These are phyloP conservation scores for Medicago arabica DNA, from an alignment of 306 rosid species.

Conservation along the genomic window DNA sequence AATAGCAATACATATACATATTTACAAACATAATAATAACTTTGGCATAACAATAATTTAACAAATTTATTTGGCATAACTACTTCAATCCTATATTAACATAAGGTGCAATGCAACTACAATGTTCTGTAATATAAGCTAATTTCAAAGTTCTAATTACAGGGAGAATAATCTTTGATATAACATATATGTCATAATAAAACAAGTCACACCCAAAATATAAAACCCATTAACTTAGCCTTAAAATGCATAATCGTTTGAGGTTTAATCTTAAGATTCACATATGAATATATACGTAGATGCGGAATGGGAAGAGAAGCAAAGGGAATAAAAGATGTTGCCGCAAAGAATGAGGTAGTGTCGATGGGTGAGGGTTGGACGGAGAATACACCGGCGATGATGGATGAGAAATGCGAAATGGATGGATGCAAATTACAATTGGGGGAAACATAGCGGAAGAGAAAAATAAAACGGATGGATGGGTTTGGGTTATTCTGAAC, in stretches of 20 bases:
- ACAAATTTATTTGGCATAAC: too few species aligned
- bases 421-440: not conserved
- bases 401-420: not conserved
- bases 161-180: too few species aligned
- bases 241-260: not conserved
- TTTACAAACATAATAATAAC: too few species aligned
- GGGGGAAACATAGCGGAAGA: not conserved
- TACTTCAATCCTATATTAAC: too few species aligned
- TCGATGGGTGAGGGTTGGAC: not conserved
- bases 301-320: not conserved
- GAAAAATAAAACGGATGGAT: not conserved
- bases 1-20: too few species aligned
- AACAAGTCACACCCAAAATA: too few species aligned
- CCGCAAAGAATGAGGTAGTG: conserved; percentile 1
- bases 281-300: not conserved
- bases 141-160: too few species aligned
- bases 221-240: not conserved
- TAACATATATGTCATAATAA: too few species aligned
- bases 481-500: not conserved
- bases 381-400: conserved; percentile 23
- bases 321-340: not conserved
- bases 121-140: too few species aligned
- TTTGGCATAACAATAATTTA: too few species aligned
- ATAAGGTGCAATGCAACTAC: too few species aligned
- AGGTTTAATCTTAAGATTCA: not conserved